These are phyloP conservation scores for Lachnum nothofagi DNA, from an alignment of 2,329 filamentous ascomycete species.

Conservation along the genomic window DNA sequence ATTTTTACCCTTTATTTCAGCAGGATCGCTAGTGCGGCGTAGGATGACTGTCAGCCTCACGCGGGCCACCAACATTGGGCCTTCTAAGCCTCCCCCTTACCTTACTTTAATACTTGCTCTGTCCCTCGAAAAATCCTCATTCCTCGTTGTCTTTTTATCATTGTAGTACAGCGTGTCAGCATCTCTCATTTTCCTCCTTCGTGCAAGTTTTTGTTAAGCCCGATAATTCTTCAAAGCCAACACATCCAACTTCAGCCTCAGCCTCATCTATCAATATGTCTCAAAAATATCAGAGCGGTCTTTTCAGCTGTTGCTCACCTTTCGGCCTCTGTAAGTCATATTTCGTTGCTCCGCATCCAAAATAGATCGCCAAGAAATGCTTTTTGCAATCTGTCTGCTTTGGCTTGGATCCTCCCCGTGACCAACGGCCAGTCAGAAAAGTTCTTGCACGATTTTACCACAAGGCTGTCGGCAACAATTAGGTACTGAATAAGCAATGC, in stretches of 20 bases:
- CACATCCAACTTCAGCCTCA: too few species aligned
- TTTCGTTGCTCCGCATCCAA: background rate
- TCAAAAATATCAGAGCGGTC: conserved; percentile 5
- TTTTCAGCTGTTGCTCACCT: conserved; percentile 9
- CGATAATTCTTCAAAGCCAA: too few species aligned
- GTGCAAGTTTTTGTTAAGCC: background rate
- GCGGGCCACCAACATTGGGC: background rate
- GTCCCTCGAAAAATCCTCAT: background rate
- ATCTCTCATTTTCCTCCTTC: background rate
- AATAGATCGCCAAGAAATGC: background rate
- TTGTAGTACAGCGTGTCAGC: background rate
- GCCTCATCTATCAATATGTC: conserved; percentile 1
- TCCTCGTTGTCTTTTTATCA: background rate
- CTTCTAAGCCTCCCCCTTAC: background rate
- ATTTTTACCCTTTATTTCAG: background rate
- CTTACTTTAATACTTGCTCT: background rate
- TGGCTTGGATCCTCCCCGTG: background rate
- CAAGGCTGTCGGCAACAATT: too few species aligned
- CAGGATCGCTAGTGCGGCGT: background rate
- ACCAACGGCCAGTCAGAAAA: background rate
- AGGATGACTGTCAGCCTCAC: background rate
- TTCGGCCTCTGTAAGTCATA: conserved; percentile 4
- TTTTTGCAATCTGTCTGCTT: background rate
- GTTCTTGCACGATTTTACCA: background rate
- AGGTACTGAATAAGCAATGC: background rate